Evolutionary conservation across 805 yeast genomes (phyloP).

Genomic region (Metschnikowia matae): DNA sequence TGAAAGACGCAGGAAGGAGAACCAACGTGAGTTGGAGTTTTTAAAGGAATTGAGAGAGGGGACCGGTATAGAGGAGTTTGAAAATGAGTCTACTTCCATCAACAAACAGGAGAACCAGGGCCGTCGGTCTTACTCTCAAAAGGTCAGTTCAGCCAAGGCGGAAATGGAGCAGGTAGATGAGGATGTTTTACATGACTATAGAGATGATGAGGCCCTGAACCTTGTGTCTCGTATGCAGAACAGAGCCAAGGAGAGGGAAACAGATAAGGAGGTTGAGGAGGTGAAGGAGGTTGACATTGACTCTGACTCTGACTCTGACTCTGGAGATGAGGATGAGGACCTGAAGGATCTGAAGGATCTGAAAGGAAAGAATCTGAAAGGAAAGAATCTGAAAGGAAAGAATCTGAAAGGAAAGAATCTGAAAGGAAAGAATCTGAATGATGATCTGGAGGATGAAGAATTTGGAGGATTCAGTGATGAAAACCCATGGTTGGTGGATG

Average conservation of each 20-base stretch:
- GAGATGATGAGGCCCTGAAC: constrained; percentile 47
- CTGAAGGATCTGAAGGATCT: not conserved
- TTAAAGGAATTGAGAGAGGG: constrained; percentile 41
- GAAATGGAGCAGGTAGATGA: constrained; percentile 26
- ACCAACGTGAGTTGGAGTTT: constrained; percentile 48
- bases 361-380: not conserved
- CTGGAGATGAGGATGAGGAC: not conserved
- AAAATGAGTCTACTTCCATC: constrained; percentile 37
- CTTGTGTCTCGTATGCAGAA: constrained; percentile 33
- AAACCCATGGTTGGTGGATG: constrained; percentile 37
- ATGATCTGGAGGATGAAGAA: constrained; percentile 5
- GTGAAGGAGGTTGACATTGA: constrained; percentile 7
- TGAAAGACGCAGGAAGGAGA: constrained; percentile 57
- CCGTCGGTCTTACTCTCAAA: constrained; percentile 75
- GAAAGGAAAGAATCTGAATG: not conserved
- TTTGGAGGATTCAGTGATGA: constrained; percentile 14
- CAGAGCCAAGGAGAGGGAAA: not conserved
- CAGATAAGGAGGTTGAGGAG: not conserved
- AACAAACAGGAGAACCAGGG: constrained; percentile 63
- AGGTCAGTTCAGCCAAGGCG: constrained; percentile 39
- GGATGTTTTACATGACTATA: constrained; percentile 35
- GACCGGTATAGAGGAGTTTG: constrained; percentile 39
- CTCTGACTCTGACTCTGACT: not conserved
- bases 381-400: not conserved
- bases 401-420: not conserved